A percentile compares a stretch with the other conserved stretches of the same genome.
Conservation (phyloP, 495 filamentous ascomycete genomes). For the Penicillium canescens region DNA sequence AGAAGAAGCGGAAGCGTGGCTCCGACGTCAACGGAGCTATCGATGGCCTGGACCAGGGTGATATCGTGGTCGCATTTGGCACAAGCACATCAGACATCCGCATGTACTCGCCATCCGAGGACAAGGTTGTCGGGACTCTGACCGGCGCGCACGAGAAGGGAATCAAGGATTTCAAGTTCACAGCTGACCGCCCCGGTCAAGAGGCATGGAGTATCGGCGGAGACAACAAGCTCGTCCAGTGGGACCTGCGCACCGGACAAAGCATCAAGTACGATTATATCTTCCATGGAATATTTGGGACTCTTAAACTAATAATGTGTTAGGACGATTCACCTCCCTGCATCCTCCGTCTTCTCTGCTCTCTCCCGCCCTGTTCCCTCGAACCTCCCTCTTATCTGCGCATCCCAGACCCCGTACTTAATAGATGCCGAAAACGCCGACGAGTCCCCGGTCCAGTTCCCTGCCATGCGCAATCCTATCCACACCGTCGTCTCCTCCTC, state of each 20-base stretch:
- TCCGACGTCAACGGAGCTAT: slow-evolving; percentile 44
- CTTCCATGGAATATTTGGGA: not conserved
- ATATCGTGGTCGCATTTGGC: slow-evolving; percentile 54
- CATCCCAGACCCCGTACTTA: slow-evolving; percentile 56
- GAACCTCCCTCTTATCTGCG: slow-evolving; percentile 51
- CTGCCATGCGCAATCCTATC: slow-evolving; percentile 54
- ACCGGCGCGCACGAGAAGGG: slow-evolving; percentile 53
- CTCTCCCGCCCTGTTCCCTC: slow-evolving; percentile 44
- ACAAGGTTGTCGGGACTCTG: slow-evolving; percentile 50
- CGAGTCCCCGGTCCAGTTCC: slow-evolving; percentile 43
- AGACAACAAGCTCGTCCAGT: slow-evolving; percentile 61
- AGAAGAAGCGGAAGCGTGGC: slow-evolving; percentile 59
- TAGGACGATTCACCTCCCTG: slow-evolving; percentile 51
- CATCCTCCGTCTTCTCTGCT: slow-evolving; percentile 39
- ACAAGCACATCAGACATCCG: slow-evolving; percentile 55
- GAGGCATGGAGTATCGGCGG: slow-evolving; percentile 61
- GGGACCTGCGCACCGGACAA: slow-evolving; percentile 53
- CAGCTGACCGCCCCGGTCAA: slow-evolving; percentile 35
- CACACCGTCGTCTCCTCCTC: slow-evolving; percentile 50
- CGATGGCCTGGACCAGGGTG: slow-evolving; percentile 37
- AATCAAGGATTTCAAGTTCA: slow-evolving; percentile 60
- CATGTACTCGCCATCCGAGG: slow-evolving; percentile 55
- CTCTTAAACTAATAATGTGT: slow-evolving; percentile 8
- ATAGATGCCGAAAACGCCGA: slow-evolving; percentile 47
- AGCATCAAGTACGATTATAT: slow-evolving; percentile 43